Base-by-base conservation (phyloP, 163 green algal genomes). In the Chlorella variabilis region DNA sequence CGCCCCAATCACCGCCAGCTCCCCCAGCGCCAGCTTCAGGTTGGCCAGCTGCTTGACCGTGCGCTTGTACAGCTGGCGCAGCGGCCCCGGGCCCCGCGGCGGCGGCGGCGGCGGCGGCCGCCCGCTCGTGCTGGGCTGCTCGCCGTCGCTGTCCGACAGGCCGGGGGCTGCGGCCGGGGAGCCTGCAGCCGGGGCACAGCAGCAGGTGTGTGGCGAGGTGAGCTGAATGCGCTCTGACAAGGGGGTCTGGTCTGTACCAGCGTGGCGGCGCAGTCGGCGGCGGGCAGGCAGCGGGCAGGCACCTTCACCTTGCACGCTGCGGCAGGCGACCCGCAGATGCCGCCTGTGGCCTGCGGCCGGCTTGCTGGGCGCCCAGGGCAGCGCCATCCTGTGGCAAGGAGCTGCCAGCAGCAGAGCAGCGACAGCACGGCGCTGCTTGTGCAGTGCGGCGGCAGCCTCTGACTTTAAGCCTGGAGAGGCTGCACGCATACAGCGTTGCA, bases 1-100 rank as follows among this genome's bases (percentile, higher is more conserved):
- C 0, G 42, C 84, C 5, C 91, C 92, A 33, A 98, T 94, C 38
- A 90, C 79, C 17, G 87, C 89, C 86, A 99, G 92, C 71, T 98
- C 91, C 3, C 70, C 86, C 38, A 99, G 97, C 0, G 96, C 96
- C 7, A 96, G 86, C n/a, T 90, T 89, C 39, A 98, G 84, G 2
- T 90, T 94, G 11, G 95, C 93, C 62, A 98, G 89, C 76, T 66
- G 75, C 41, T 82, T 82, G 34, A 93, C 25, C n/a, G 74, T 39
- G 29, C 83, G 61, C 45, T 83, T 85, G 48, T 66, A 87, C 56
- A 71, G 56, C 74, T 80, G 74, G 39, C 58, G 58, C 39, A 80
- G 58, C 27, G 58, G 39, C 27, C 54, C 38, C 11, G 54, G 58
- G 13, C 74, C 58, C 58, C 45, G 58, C 74, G 58, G 74, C 39